These are phyloP conservation scores for Penicillium ochrochloron DNA, from an alignment of 495 filamentous ascomycete genomes.

Conservation along the genomic window DNA sequence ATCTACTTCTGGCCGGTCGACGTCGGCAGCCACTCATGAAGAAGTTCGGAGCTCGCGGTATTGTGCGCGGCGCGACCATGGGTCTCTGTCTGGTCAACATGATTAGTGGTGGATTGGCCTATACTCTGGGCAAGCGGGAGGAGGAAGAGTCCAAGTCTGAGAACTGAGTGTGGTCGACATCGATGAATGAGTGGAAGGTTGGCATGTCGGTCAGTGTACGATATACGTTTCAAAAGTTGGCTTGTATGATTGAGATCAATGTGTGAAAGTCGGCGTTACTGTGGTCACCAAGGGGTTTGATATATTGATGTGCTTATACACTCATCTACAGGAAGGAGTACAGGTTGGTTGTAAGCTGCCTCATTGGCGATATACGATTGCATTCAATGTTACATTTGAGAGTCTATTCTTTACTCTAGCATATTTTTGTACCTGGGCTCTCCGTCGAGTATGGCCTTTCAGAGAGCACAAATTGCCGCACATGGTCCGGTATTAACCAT, in stretches of 20 bases:
- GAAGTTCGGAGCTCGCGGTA: conserved; percentile 69
- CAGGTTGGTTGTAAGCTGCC: neutral
- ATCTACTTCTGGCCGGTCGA: conserved; percentile 75
- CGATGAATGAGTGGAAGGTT: neutral
- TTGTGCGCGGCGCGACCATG: conserved; percentile 73
- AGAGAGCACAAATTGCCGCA: conserved; percentile 61
- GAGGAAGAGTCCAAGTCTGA: conserved; percentile 49
- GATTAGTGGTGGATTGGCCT: conserved; percentile 71
- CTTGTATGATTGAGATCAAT: conserved; percentile 10
- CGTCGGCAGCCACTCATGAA: conserved; percentile 61
- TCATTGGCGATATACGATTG: neutral
- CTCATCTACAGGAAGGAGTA: neutral
- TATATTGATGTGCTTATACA: neutral
- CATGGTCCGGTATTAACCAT: conserved; percentile 64
- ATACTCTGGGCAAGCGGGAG: conserved; percentile 64
- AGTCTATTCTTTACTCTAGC: neutral
- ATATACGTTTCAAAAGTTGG: conserved; percentile 19
- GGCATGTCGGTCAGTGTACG: conserved; percentile 21
- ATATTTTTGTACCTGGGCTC: conserved; percentile 1
- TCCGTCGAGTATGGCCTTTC: conserved; percentile 41
- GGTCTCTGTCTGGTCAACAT: conserved; percentile 71
- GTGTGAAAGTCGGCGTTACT: conserved; percentile 10
- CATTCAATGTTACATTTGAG: neutral
- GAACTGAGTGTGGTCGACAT: conserved; percentile 19
- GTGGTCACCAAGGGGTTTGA: neutral